A percentile compares a stretch with the other conserved stretches of the same genome.
Evolutionary conservation across 78 protist species (phyloP).

Genomic region (Monocercomonoides exilis): DNA sequence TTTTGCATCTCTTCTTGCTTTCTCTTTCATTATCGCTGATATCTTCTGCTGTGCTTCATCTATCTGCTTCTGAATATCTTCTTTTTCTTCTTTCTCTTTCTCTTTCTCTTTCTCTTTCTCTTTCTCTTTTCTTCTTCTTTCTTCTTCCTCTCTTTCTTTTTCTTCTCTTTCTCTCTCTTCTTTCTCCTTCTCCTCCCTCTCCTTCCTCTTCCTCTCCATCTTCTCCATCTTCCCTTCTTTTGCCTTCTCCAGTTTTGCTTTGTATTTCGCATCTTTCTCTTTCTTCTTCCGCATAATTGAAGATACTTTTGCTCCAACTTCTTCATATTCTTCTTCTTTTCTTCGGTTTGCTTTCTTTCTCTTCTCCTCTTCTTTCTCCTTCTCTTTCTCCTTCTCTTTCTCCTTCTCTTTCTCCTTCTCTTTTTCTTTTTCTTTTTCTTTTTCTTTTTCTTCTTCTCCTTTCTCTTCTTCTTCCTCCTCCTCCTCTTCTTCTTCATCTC

Average conservation of each 20-base stretch:
- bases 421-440: not conserved
- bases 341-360: too few species aligned
- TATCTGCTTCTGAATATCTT: too few species aligned
- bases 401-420: not conserved
- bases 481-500: conserved; percentile 10
- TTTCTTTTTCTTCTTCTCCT: conserved; percentile 15
- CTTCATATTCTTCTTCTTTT: too few species aligned
- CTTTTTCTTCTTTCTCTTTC: not conserved
- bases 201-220: not conserved
- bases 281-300: not conserved
- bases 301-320: not conserved
- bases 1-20: not conserved
- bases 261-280: not conserved
- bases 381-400: not conserved
- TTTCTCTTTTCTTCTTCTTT: not conserved
- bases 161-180: not conserved
- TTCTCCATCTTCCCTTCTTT: too few species aligned
- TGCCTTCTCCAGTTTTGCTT: not conserved
- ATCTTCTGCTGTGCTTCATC: not conserved
- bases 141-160: not conserved
- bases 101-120: not conserved
- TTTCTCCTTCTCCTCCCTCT: not conserved
- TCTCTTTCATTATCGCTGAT: not conserved
- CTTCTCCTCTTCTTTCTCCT: not conserved
- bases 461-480: conserved; percentile 11